Percentiles rank a stretch among this genome's conserved stretches.
Evolutionary conservation across 768 basidiomycete species (phyloP).

Genomic region (Fibroporia radiculosa): DNA sequence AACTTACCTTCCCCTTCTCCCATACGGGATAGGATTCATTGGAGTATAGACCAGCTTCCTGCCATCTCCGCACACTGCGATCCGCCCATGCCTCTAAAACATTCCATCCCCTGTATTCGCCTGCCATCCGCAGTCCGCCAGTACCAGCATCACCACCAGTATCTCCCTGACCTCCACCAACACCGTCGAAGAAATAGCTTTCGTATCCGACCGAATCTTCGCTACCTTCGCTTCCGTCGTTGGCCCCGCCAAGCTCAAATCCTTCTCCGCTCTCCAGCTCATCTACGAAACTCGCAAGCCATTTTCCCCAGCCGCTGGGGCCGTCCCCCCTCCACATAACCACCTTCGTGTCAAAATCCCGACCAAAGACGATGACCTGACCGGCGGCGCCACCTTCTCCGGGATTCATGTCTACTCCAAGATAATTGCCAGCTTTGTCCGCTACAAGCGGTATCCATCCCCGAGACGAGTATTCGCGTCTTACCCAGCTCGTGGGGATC

Average conservation of each 20-base stretch:
- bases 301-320: constrained; percentile 87
- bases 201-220: constrained; percentile 86
- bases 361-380: constrained; percentile 97
- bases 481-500: constrained; percentile 85
- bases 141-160: constrained; percentile 69
- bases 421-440: constrained; percentile 93
- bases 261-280: constrained; percentile 89
- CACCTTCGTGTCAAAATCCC: constrained; percentile 97
- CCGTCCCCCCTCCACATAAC: constrained; percentile 93
- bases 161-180: constrained; percentile 68
- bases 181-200: constrained; percentile 79
- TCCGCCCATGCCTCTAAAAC: constrained; percentile 94
- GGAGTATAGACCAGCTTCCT: constrained; percentile 64
- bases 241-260: constrained; percentile 62
- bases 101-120: constrained; percentile 88
- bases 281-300: constrained; percentile 86
- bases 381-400: constrained; percentile 67
- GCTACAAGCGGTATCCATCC: constrained; percentile 96
- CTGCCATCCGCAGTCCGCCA: constrained; percentile 63
- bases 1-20: constrained; percentile 45
- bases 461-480: constrained; percentile 82
- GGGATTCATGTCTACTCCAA: constrained; percentile 92
- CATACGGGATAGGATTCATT: constrained; percentile 26
- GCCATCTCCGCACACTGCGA: constrained; percentile 80
- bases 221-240: constrained; percentile 57